Evolutionary conservation across 1,284 basidiomycete species (phyloP).

Genomic region (Ceratobasidium sp.): DNA sequence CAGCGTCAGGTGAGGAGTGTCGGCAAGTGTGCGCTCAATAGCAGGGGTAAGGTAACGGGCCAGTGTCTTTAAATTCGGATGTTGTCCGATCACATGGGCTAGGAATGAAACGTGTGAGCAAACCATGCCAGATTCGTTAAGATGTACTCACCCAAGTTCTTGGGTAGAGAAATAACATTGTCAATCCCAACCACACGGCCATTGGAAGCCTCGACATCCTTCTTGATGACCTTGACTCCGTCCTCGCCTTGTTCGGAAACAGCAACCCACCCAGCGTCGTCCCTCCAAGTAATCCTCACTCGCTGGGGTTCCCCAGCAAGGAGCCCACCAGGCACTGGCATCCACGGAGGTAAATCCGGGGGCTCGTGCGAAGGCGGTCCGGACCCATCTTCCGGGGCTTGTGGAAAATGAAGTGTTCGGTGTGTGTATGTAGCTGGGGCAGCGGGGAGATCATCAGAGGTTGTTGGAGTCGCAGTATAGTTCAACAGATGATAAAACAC

Average conservation of each 20-base stretch:
- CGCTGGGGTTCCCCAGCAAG: slow-evolving; percentile 84
- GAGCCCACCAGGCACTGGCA: slow-evolving; percentile 79
- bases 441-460: slow-evolving; percentile 52
- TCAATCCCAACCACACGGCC: slow-evolving; percentile 80
- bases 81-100: slow-evolving; percentile 65
- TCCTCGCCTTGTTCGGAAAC: slow-evolving; percentile 73
- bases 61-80: slow-evolving; percentile 72
- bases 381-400: slow-evolving; percentile 54
- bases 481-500: slow-evolving; percentile 96
- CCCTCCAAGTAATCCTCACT: slow-evolving; percentile 64
- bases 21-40: slow-evolving; percentile 62
- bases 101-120: slow-evolving; percentile 12
- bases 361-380: slow-evolving; percentile 63
- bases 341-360: slow-evolving; percentile 81
- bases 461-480: slow-evolving; percentile 57
- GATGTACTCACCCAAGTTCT: slow-evolving; percentile 66
- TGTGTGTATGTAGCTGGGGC: slow-evolving; percentile 55
- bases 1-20: slow-evolving; percentile 76
- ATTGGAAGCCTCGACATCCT: slow-evolving; percentile 65
- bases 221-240: slow-evolving; percentile 67
- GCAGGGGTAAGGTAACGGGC: slow-evolving; percentile 66
- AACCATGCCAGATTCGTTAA: slow-evolving; percentile 6
- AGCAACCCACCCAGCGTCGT: slow-evolving; percentile 64
- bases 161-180: slow-evolving; percentile 76
- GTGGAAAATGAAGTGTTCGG: slow-evolving; percentile 75